phyloP scores from a whole-genome alignment of 805 yeast genomes.

The Nakazawaea ishiwadae region DNA sequence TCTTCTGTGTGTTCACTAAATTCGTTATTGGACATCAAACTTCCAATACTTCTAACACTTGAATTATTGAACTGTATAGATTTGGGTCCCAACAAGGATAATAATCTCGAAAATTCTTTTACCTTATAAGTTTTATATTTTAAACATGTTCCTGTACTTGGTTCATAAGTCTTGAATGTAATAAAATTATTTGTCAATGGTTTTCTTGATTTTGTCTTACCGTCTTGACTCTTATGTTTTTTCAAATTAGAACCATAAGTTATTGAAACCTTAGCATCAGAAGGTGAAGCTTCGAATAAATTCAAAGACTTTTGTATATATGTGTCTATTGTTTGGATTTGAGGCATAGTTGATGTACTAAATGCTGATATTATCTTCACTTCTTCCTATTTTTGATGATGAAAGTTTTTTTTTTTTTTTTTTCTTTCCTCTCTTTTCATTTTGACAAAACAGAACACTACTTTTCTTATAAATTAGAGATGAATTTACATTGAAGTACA shows the following conservation, averaged over 20 bases:
- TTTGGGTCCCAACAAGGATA: slow-evolving; percentile 70
- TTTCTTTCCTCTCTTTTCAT: neutral
- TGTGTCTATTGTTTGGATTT: slow-evolving; percentile 20
- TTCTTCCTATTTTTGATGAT: too few relatives aligned
- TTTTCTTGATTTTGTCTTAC: slow-evolving; percentile 14
- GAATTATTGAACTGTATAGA: slow-evolving; percentile 40
- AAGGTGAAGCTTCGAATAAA: slow-evolving; percentile 25
- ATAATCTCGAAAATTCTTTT: slow-evolving; percentile 70
- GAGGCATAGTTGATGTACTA: too few relatives aligned
- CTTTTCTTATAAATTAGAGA: too few relatives aligned
- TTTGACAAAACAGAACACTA: neutral
- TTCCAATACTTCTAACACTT: slow-evolving; percentile 10
- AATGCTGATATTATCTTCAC: too few relatives aligned
- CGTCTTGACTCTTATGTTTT: slow-evolving; percentile 22
- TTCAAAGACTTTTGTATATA: slow-evolving; percentile 25
- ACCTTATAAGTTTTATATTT: slow-evolving; percentile 52
- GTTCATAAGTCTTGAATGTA: slow-evolving; percentile 60
- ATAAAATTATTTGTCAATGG: slow-evolving; percentile 24
- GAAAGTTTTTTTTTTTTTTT: too few relatives aligned
- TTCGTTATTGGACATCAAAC: slow-evolving; percentile 10
- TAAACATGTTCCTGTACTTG: slow-evolving; percentile 58
- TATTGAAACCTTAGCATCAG: slow-evolving; percentile 24
- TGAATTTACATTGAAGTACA: too few relatives aligned
- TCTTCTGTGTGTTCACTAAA: neutral
- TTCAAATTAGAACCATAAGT: slow-evolving; percentile 20